Percentiles rank a stretch among this genome's conserved stretches.
phyloP scores from a whole-genome alignment of 2,329 filamentous ascomycete genomes.

The Fusarium tuaranense region DNA sequence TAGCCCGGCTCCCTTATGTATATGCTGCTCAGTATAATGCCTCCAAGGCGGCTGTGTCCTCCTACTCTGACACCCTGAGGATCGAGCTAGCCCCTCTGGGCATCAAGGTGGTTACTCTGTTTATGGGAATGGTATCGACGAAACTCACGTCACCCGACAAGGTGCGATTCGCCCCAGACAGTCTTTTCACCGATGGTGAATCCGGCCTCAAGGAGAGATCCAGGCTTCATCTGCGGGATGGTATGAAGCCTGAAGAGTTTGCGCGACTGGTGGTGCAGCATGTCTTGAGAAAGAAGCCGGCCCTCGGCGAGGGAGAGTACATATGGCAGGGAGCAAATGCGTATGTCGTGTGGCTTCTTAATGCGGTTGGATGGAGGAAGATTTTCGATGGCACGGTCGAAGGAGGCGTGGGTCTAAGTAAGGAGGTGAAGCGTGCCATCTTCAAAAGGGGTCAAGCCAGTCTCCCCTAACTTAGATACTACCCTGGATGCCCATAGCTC shows the following conservation, averaged over 20 bases:
- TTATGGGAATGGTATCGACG: slow-evolving; percentile 22
- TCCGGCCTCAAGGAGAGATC: slow-evolving; percentile 1
- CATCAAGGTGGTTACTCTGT: slow-evolving; percentile 22
- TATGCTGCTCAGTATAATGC: slow-evolving; percentile 14
- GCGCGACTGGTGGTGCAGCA: slow-evolving; percentile 6
- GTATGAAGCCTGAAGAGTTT: slow-evolving; percentile 12
- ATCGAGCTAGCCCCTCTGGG: slow-evolving; percentile 14
- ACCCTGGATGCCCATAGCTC: neutral
- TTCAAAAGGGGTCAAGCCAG: neutral
- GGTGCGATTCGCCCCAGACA: slow-evolving; percentile 1
- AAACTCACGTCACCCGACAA: slow-evolving; percentile 12
- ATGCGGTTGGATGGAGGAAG: slow-evolving; percentile 16
- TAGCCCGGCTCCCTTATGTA: slow-evolving; percentile 9
- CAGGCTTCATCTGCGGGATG: neutral
- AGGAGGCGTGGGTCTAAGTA: neutral
- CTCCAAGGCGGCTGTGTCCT: slow-evolving; percentile 14
- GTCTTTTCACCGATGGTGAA: slow-evolving; percentile 7
- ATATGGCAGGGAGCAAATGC: slow-evolving; percentile 10
- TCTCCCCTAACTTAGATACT: neutral
- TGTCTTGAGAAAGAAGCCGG: neutral
- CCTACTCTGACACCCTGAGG: slow-evolving; percentile 23
- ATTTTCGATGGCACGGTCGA: slow-evolving; percentile 11
- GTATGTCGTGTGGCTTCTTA: slow-evolving; percentile 5
- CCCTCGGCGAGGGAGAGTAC: slow-evolving; percentile 3
- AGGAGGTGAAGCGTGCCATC: neutral